Evolutionary conservation across 208 protist species (phyloP), one percentile per base, ranked within the genome.

Genomic region (Acanthamoeba culbertsoni): DNA sequence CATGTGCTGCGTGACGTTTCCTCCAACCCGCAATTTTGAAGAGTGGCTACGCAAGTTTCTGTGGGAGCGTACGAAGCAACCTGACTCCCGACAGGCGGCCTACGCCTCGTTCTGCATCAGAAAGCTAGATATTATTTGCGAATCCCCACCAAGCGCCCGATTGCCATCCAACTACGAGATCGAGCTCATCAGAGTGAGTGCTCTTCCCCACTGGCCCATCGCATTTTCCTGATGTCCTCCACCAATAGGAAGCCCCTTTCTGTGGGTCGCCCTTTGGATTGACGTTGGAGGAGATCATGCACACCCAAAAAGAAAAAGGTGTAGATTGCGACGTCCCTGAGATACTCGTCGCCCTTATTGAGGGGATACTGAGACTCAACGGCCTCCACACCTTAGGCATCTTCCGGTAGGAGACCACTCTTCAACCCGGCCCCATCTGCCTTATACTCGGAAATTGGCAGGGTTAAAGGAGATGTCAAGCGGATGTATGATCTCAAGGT

Each of bases 11-110:
- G 31, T 92, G 12, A 73, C 90, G 51, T 93, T 93, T 28, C 43
- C 62, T 14, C 90, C 90, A 1, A 86, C 90, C 1, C 45, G 42
- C 48, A 93, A 86, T 46, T 93, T 93, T 82, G 90, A 93, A 65
- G 90, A 62, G n/a, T 93, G 68, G 65, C 48, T 93, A 16, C 65
- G 62, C 68, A 93, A 93, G 68, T 46, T 59, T 33, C 31, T 84
- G 16, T 55, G 40, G 73, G 73, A 84, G 26, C 37, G 55, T 43
- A 84, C 73, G 3, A 84, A 84, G 73, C 40, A 33, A 2, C 10
- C 73, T 2, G 73, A 84, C 73, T 0, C 43, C 0, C 73, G 73
- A 55, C 43, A 84, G 55, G 73, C 43, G 0, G 43, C 73, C 73
- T 84, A n/a, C 43, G 73, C 73, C 3, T 12, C 14, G 2, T 84